Evolutionary conservation across 805 yeast genomes (phyloP).

Genomic region (Suhomyces kilbournensis): DNA sequence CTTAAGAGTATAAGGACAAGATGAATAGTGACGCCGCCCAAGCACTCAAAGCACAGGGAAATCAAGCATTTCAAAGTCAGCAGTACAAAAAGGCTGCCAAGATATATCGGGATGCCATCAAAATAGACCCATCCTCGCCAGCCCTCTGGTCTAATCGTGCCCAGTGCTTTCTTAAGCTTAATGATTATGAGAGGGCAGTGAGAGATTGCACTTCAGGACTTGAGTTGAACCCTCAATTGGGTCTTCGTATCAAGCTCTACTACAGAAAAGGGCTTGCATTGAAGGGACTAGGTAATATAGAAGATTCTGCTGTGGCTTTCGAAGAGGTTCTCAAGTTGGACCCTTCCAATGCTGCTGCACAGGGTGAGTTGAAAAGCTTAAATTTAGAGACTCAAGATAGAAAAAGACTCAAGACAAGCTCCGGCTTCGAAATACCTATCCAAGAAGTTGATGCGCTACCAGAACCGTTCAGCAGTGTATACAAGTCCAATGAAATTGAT

Average conservation of each 20-base stretch:
- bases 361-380: slow-evolving; percentile 28
- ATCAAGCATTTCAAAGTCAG: slow-evolving; percentile 45
- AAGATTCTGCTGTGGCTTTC: slow-evolving; percentile 27
- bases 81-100: slow-evolving; percentile 51
- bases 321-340: slow-evolving; percentile 40
- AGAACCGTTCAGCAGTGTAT: neutral
- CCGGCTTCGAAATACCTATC: slow-evolving; percentile 26
- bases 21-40: slow-evolving; percentile 15
- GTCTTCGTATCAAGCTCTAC: slow-evolving; percentile 44
- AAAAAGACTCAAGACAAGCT: slow-evolving; percentile 8
- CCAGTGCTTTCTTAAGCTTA: slow-evolving; percentile 54
- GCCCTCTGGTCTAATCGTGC: slow-evolving; percentile 68
- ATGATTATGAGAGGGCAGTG: slow-evolving; percentile 48
- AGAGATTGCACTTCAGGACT: slow-evolving; percentile 53
- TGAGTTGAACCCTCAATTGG: slow-evolving; percentile 20
- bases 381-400: slow-evolving; percentile 4
- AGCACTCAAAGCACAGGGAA: slow-evolving; percentile 46
- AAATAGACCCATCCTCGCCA: slow-evolving; percentile 47
- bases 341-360: slow-evolving; percentile 37
- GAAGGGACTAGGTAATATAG: slow-evolving; percentile 21
- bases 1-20: neutral
- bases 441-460: slow-evolving; percentile 47
- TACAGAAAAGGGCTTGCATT: slow-evolving; percentile 50
- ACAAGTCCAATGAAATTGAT: neutral
- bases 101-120: slow-evolving; percentile 55